These are phyloP conservation scores for Suhomyces canberraensis DNA, from an alignment of 805 yeast species.

Conservation along the genomic window DNA sequence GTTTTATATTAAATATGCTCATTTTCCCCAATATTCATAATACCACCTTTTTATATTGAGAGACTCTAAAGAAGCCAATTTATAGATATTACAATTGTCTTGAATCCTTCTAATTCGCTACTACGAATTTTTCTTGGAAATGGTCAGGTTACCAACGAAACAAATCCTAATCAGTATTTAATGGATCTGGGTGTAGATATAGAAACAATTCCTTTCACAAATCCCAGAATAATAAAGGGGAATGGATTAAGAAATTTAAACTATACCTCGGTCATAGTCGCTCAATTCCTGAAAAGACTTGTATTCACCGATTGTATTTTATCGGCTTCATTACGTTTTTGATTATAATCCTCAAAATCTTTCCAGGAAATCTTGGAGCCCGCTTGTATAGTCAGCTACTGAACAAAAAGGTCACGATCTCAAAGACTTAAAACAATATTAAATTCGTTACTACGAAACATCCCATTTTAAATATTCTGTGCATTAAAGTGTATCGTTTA, in stretches of 20 bases:
- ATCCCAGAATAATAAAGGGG: slow-evolving; percentile 44
- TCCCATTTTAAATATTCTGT: too few species aligned
- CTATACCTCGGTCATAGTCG: slow-evolving; percentile 60
- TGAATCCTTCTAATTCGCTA: too few species aligned
- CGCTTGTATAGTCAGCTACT: slow-evolving; percentile 18
- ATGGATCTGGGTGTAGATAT: too few species aligned
- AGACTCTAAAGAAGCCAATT: too few species aligned
- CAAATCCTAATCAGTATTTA: neutral
- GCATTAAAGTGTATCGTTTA: too few species aligned
- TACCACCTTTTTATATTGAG: too few species aligned
- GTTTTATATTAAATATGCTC: too few species aligned
- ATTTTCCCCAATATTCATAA: too few species aligned
- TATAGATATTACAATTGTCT: too few species aligned
- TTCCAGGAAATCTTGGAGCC: slow-evolving; percentile 16
- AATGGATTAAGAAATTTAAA: slow-evolving; percentile 47
- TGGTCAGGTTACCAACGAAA: too few species aligned
- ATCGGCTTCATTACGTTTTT: slow-evolving; percentile 47
- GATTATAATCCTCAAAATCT: slow-evolving; percentile 43
- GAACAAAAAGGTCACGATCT: slow-evolving; percentile 6
- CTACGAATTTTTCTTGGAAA: too few species aligned
- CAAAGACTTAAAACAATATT: slow-evolving; percentile 11
- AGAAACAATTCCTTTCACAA: slow-evolving; percentile 34
- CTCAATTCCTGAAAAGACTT: slow-evolving; percentile 44
- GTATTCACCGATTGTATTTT: slow-evolving; percentile 60
- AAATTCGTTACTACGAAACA: too few species aligned